A percentile compares a stretch with the other conserved stretches of the same genome.
These are phyloP conservation scores for Trichosporon sp. DNA, from an alignment of 1,284 basidiomycete genomes.

Conservation along the genomic window DNA sequence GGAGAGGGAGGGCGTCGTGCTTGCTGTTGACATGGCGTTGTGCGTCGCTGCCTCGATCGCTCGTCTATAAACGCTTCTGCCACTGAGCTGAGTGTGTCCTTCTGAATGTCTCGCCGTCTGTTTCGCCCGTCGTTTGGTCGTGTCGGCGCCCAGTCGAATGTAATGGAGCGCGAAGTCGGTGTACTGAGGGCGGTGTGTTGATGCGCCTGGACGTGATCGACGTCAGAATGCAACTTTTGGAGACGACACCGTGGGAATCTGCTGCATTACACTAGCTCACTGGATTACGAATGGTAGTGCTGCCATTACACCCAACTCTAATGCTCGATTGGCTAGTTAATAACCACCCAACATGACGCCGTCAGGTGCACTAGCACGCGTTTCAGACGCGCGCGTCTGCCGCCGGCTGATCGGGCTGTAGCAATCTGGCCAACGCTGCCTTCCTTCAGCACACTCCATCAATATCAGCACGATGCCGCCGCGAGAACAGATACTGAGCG, in stretches of 20 bases:
- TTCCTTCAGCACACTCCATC: neutral
- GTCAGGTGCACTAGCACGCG: no score
- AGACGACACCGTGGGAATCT: conserved; percentile 2
- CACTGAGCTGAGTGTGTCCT: no score
- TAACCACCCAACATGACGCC: no score
- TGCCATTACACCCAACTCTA: no score
- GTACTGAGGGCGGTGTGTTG: neutral
- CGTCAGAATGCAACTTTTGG: conserved; percentile 5
- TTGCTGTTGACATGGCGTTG: neutral
- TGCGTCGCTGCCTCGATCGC: neutral
- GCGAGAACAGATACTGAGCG: neutral
- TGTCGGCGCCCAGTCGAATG: neutral
- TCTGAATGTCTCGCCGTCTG: no score
- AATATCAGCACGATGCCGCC: neutral
- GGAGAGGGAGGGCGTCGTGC: conserved; percentile 29
- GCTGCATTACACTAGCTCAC: neutral
- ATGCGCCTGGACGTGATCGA: neutral
- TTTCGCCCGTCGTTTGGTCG: no score
- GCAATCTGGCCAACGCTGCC: neutral
- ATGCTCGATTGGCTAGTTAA: no score
- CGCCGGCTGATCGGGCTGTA: neutral
- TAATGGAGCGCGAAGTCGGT: neutral
- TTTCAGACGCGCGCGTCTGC: no score
- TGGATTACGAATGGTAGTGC: no score
- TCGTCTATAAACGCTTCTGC: no score